Percentiles rank a stretch among this genome's conserved stretches.
These are phyloP conservation scores for Copromyces sp. DNA, from an alignment of 495 filamentous ascomycete genomes.

Conservation along the genomic window DNA sequence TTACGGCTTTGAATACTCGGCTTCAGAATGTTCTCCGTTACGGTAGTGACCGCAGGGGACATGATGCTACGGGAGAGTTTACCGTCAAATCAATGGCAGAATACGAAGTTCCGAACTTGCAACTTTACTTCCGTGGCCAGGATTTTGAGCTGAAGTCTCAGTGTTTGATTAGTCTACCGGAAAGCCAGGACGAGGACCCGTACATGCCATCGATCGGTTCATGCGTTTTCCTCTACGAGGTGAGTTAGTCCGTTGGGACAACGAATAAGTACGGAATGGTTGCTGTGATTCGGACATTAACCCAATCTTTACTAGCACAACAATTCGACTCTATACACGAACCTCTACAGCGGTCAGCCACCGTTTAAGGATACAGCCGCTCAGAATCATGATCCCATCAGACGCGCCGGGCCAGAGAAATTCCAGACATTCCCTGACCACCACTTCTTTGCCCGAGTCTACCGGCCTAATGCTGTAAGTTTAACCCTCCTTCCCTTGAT, in stretches of 20 bases:
- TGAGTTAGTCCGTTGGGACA: constrained; percentile 3
- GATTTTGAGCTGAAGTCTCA: constrained; percentile 28
- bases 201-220: constrained; percentile 17
- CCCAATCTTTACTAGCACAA: constrained; percentile 14
- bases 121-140: constrained; percentile 19
- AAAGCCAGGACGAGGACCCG: constrained; percentile 4
- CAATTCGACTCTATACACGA: constrained; percentile 19
- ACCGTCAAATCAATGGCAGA: constrained; percentile 12
- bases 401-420: constrained; percentile 26
- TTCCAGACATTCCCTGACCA: constrained; percentile 36
- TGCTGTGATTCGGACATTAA: constrained; percentile 12
- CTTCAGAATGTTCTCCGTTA: constrained; percentile 9
- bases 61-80: constrained; percentile 9
- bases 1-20: constrained; percentile 27
- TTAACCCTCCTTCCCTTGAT: not conserved
- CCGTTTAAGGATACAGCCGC: constrained; percentile 19
- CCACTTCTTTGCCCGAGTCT: constrained; percentile 40
- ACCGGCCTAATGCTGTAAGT: constrained; percentile 33
- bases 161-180: constrained; percentile 26
- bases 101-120: constrained; percentile 20
- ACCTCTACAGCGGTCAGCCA: constrained; percentile 17
- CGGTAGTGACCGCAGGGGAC: constrained; percentile 7
- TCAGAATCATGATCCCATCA: constrained; percentile 18
- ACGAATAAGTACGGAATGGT: not conserved
- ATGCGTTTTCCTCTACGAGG: constrained; percentile 38